Conservation (phyloP, 495 filamentous ascomycete genomes). For the Aspergillus heteromorphus region DNA sequence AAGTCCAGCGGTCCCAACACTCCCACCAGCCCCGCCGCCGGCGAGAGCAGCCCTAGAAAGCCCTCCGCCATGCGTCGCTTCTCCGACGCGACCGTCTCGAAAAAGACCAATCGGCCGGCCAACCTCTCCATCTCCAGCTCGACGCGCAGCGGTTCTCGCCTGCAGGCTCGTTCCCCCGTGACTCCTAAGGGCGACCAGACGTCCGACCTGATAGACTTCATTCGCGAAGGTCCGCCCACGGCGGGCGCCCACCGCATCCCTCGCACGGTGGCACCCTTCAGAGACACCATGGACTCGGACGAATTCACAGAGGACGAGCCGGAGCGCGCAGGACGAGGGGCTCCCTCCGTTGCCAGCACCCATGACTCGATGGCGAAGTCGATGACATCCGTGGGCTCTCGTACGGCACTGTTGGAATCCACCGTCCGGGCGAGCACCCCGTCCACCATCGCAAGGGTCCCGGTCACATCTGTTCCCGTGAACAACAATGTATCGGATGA, state of each 20-base stretch:
- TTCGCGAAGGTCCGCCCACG: constrained; percentile 71
- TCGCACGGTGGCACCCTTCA: constrained; percentile 78
- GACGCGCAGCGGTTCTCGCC: constrained; percentile 30
- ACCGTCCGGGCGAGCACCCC: constrained; percentile 19
- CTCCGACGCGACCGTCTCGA: constrained; percentile 20
- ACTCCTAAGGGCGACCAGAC: constrained; percentile 58
- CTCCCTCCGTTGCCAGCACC: constrained; percentile 38
- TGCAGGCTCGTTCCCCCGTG: constrained; percentile 69
- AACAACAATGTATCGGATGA: constrained; percentile 24
- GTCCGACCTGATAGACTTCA: constrained; percentile 89
- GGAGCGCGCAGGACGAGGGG: constrained; percentile 14
- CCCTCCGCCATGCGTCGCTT: constrained; percentile 8
- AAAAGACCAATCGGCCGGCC: constrained; percentile 13
- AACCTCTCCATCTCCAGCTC: constrained; percentile 17
- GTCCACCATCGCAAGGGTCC: constrained; percentile 7
- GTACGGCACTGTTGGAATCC: constrained; percentile 51
- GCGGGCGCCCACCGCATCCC: constrained; percentile 62
- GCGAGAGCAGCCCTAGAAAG: neutral
- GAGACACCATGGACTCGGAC: constrained; percentile 80
- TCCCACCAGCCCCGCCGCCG: constrained; percentile 1
- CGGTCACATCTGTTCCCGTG: constrained; percentile 9
- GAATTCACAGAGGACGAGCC: constrained; percentile 50
- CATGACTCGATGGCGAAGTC: constrained; percentile 42
- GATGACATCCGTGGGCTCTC: constrained; percentile 51
- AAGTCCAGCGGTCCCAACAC: constrained; percentile 68